Percentiles rank a stretch among this genome's conserved stretches.
These are phyloP conservation scores for Sabuloglossum arenarium DNA, from an alignment of 495 filamentous ascomycete species.

Conservation along the genomic window DNA sequence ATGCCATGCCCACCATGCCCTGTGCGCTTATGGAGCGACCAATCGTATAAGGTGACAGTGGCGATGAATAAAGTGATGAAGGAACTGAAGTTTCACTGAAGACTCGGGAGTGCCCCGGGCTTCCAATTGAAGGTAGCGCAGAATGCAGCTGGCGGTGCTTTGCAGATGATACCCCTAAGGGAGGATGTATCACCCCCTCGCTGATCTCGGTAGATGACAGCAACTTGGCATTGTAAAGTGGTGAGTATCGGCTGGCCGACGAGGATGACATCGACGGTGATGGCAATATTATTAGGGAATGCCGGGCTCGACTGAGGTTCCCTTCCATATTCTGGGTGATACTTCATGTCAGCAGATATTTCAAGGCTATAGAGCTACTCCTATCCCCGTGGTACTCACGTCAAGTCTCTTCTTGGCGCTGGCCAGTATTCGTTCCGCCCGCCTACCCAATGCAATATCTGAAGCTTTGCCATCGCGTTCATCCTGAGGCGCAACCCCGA, in stretches of 20 bases:
- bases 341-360: background rate
- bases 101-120: constrained; percentile 31
- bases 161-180: constrained; percentile 11
- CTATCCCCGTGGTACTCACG: constrained; percentile 27
- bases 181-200: constrained; percentile 1
- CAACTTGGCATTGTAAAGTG: constrained; percentile 1
- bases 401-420: constrained; percentile 77
- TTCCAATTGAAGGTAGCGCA: constrained; percentile 11
- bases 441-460: constrained; percentile 51
- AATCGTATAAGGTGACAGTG: background rate
- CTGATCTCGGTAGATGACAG: constrained; percentile 1
- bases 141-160: constrained; percentile 19
- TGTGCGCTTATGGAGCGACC: background rate
- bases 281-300: constrained; percentile 40
- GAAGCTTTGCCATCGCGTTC: constrained; percentile 18
- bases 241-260: constrained; percentile 13
- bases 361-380: background rate
- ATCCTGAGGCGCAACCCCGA: background rate
- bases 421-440: constrained; percentile 72
- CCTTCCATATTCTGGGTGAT: constrained; percentile 64
- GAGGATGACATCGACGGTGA: constrained; percentile 32
- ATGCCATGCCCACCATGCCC: background rate
- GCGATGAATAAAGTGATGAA: constrained; percentile 17
- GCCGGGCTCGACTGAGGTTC: constrained; percentile 62
- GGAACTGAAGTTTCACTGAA: constrained; percentile 36